These are phyloP conservation scores for Truncatella angustata DNA, from an alignment of 2,329 filamentous ascomycete genomes.

Conservation along the genomic window DNA sequence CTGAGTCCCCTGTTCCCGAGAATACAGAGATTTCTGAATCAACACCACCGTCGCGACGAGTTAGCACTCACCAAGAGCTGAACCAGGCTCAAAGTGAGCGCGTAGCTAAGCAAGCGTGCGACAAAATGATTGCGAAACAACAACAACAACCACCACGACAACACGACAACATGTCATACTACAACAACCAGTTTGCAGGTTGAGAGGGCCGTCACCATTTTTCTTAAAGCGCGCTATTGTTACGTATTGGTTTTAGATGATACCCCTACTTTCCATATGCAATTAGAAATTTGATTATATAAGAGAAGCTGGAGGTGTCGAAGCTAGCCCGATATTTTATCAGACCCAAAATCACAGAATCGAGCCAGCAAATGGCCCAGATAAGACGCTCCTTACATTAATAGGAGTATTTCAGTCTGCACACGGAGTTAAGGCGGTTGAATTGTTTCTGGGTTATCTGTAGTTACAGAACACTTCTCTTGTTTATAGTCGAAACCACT, in stretches of 20 bases:
- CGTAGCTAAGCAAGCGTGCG: constrained; percentile 36
- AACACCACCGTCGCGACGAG: constrained; percentile 9
- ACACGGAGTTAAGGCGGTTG: background rate
- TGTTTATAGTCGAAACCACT: no score
- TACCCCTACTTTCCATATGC: background rate
- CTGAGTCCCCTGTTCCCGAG: constrained; percentile 15
- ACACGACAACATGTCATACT: background rate
- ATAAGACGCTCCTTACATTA: background rate
- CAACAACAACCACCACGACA: no score
- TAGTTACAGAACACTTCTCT: no score
- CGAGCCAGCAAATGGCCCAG: background rate
- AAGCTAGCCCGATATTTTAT: background rate
- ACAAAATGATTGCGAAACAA: constrained; percentile 24
- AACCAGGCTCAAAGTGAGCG: constrained; percentile 29
- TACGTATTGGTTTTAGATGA: background rate
- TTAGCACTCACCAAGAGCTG: constrained; percentile 17
- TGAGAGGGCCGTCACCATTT: background rate
- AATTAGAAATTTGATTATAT: no score
- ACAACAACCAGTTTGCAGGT: background rate
- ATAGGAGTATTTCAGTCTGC: background rate
- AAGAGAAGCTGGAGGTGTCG: no score
- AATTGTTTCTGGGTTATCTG: background rate
- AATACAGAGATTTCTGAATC: constrained; percentile 19
- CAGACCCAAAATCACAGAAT: background rate
- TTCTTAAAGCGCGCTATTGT: background rate